Evolutionary conservation across 495 filamentous ascomycete species (phyloP).

Genomic region (Parathielavia appendiculata): DNA sequence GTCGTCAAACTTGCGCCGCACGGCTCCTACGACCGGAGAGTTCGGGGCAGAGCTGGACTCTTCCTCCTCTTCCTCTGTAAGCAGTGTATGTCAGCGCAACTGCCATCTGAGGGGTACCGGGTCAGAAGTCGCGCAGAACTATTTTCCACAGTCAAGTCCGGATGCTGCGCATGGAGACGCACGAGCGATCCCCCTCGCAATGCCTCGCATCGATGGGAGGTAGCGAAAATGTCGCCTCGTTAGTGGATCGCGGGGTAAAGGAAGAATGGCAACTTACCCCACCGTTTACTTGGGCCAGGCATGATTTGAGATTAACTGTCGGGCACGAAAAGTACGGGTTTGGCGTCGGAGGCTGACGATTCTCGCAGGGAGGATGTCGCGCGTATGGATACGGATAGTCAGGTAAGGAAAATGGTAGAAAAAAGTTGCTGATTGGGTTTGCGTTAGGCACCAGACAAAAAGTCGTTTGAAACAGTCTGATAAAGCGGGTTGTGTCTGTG

Average conservation of each 20-base stretch:
- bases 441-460: slow-evolving; percentile 13
- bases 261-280: slow-evolving; percentile 31
- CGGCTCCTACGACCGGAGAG: slow-evolving; percentile 53
- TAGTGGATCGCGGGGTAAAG: slow-evolving; percentile 17
- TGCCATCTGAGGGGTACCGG: neutral
- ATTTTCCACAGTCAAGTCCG: too few relatives aligned
- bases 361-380: neutral
- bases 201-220: neutral
- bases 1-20: slow-evolving; percentile 73
- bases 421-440: slow-evolving; percentile 7
- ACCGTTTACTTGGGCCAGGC: slow-evolving; percentile 31
- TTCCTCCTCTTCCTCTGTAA: slow-evolving; percentile 58
- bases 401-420: neutral
- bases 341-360: neutral
- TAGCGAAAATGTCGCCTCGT: slow-evolving; percentile 10
- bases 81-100: slow-evolving; percentile 33
- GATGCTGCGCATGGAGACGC: too few relatives aligned
- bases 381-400: neutral
- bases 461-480: neutral
- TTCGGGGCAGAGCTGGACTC: slow-evolving; percentile 56
- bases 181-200: too few relatives aligned
- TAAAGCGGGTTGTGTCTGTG: neutral
- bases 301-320: slow-evolving; percentile 12
- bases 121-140: neutral
- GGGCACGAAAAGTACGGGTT: neutral